Base-by-base conservation (phyloP, 2,329 filamentous ascomycete species). In the Colletotrichum agaves region DNA sequence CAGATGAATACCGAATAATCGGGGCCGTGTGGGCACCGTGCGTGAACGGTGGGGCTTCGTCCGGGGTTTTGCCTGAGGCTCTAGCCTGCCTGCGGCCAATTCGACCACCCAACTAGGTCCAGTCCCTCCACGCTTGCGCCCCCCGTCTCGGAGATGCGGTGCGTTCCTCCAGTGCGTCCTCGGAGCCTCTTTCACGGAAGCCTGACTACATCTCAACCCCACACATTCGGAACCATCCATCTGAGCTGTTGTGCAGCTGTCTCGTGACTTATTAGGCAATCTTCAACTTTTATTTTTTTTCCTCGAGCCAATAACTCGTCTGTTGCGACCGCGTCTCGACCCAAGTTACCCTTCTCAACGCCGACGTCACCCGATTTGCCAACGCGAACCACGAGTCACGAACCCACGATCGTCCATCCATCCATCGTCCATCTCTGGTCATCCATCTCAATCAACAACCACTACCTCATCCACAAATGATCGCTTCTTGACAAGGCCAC, bases 191-290 rank as follows among this genome's bases (percentile, higher is more conserved):
- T 47, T 61, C 56, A 37, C 65, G 46, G 65, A 64, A 57, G 66
- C 56, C 66, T 67, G 66, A 69, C 66, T 69, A 69, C 56, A 69
- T 67, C 62, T 15, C 66, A 69, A 61, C 66, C 62, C 66, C 62
- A 69, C 66, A 69, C 62, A 58, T 31, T 52, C 39, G 44, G 56
- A 69, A 56, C 43, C 62, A 69, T 69, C 66, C 11, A 41, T 50
- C 56, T 43, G 56, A 52, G 44, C 62, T 43, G 55, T 15, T n/a
- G 65, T 68, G 65, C 55, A 66, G 61, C 64, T 39, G 41, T 50
- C 47, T 47, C 31, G 35, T 10, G 19, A 17, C 49, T 31, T 47
- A 17, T 17, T 19, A 43, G 13, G 27, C 33, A 52, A 12, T 57
- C 33, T 11, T 52, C 23, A 57, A 31, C 56, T 33, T 61, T 62